phyloP scores from a whole-genome alignment of 768 basidiomycete genomes.

The Hydnomerulius pinastri region DNA sequence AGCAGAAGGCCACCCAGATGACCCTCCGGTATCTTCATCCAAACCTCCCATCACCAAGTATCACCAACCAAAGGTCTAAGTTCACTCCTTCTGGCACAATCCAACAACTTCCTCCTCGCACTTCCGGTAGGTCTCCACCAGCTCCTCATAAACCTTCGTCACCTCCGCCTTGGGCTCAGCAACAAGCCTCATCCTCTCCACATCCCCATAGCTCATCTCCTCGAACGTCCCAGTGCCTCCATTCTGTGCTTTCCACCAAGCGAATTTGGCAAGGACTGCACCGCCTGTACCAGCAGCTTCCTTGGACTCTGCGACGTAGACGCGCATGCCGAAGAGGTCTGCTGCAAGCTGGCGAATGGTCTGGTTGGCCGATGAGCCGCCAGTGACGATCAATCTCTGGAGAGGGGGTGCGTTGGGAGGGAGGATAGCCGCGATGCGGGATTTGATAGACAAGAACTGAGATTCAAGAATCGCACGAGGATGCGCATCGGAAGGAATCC shows the following conservation, averaged over 20 bases:
- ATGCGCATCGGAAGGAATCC: constrained; percentile 50
- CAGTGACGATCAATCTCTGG: constrained; percentile 72
- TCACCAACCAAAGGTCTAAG: neutral
- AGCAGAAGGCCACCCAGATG: neutral
- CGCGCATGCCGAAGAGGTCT: constrained; percentile 76
- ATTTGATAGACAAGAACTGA: constrained; percentile 80
- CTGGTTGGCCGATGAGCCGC: constrained; percentile 75
- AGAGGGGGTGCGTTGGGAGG: constrained; percentile 52
- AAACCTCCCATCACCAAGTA: neutral
- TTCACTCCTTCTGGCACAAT: constrained; percentile 13
- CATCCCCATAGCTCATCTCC: constrained; percentile 55
- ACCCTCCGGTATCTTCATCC: no score
- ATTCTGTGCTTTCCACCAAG: constrained; percentile 60
- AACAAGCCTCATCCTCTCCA: constrained; percentile 58
- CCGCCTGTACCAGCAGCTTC: constrained; percentile 76
- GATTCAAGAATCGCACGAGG: constrained; percentile 82
- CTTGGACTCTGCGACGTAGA: constrained; percentile 66
- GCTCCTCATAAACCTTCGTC: constrained; percentile 49
- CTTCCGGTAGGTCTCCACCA: constrained; percentile 52
- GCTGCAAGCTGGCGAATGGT: constrained; percentile 75
- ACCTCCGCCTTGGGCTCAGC: constrained; percentile 54
- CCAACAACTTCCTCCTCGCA: constrained; percentile 57
- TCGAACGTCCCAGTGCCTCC: constrained; percentile 54
- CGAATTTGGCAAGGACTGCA: constrained; percentile 68
- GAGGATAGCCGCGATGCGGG: constrained; percentile 68